Evolutionary conservation across 2,329 filamentous ascomycete species (phyloP).

Genomic region (Aureobasidium sp.): DNA sequence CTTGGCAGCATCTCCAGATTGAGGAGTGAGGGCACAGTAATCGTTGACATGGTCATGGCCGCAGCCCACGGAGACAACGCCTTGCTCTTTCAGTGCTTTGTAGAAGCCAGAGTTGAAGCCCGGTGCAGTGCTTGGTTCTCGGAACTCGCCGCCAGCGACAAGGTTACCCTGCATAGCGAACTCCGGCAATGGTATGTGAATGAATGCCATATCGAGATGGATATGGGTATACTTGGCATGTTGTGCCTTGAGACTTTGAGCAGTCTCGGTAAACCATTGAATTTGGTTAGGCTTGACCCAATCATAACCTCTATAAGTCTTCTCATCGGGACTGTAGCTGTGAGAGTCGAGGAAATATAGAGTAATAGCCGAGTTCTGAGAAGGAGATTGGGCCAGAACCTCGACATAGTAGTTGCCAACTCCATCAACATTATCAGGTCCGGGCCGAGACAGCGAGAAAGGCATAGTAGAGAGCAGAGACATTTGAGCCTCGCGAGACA

Average conservation of each 20-base stretch:
- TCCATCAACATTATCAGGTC: conserved; percentile 75
- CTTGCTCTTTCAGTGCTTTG: conserved; percentile 78
- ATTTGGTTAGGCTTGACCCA: conserved; percentile 96
- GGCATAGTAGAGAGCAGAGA: conserved; percentile 75
- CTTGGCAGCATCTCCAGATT: conserved; percentile 17
- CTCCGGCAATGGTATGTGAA: conserved; percentile 93
- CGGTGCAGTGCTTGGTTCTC: conserved; percentile 79
- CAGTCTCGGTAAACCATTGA: conserved; percentile 82
- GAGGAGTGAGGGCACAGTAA: conserved; percentile 65
- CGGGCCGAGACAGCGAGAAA: conserved; percentile 78
- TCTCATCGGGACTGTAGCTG: conserved; percentile 82
- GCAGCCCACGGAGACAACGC: conserved; percentile 78
- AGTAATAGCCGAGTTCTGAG: conserved; percentile 81
- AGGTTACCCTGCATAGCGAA: conserved; percentile 57
- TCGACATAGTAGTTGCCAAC: conserved; percentile 95
- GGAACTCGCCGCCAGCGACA: conserved; percentile 60
- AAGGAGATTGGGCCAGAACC: conserved; percentile 68
- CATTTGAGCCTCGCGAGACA: conserved; percentile 75
- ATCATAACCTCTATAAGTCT: conserved; percentile 84
- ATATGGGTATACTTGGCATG: conserved; percentile 75
- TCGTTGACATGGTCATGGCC: conserved; percentile 98
- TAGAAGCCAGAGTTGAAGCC: conserved; percentile 87
- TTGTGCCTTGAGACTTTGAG: conserved; percentile 59
- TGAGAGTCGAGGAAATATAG: conserved; percentile 95
- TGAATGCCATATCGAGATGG: conserved; percentile 93